Conservation (phyloP, 495 filamentous ascomycete genomes). For the Penicillium longicatenatum region DNA sequence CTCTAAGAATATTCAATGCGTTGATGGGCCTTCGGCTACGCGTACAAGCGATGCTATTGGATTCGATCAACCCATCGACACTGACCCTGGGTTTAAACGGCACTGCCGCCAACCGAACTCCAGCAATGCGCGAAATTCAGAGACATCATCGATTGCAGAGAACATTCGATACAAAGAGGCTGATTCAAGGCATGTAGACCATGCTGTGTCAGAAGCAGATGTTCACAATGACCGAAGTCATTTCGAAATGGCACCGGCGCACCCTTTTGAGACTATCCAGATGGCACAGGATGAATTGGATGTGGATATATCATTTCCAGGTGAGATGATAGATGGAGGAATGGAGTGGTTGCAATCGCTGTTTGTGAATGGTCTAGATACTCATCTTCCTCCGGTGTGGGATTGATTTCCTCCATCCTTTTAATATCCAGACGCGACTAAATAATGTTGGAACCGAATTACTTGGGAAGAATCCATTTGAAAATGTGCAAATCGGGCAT, state of each 20-base stretch:
- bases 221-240: neutral
- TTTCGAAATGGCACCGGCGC: neutral
- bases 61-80: neutral
- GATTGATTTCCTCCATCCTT: constrained; percentile 3
- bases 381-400: constrained; percentile 43
- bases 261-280: neutral
- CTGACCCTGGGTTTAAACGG: neutral
- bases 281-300: neutral
- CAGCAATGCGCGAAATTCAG: neutral
- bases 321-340: constrained; percentile 21
- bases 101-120: neutral
- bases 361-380: constrained; percentile 12
- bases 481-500: no score
- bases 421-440: neutral
- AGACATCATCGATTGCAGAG: neutral
- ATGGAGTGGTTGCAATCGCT: constrained; percentile 28
- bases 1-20: neutral
- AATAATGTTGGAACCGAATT: neutral
- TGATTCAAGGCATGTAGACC: neutral
- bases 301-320: constrained; percentile 6
- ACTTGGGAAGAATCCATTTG: no score
- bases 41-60: neutral
- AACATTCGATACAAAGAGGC: neutral
- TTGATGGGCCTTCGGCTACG: neutral
- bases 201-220: neutral